These are phyloP conservation scores for Tetradesmus obliquus DNA, from an alignment of 139 green algal genomes.

Conservation along the genomic window DNA sequence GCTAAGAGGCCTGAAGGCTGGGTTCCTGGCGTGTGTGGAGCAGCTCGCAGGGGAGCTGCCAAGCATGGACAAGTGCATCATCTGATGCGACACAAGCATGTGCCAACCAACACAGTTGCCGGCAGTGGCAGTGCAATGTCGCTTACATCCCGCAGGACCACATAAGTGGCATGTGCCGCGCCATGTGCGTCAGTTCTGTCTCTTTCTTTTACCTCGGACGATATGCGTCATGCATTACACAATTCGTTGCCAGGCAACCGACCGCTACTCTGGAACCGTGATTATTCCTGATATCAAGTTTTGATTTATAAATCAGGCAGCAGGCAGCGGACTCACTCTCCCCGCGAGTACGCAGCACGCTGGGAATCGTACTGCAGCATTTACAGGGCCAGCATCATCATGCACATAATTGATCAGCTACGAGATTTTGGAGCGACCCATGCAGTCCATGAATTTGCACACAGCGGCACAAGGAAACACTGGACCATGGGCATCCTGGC, in stretches of 20 bases:
- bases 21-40: background rate
- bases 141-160: no score
- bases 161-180: background rate
- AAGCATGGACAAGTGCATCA: background rate
- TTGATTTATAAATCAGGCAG: no score
- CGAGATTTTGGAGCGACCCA: no score
- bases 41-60: background rate
- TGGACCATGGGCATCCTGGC: background rate
- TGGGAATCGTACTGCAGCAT: no score
- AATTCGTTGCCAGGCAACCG: background rate
- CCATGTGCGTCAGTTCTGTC: background rate
- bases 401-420: no score
- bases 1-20: background rate
- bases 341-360: no score
- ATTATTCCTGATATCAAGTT: no score
- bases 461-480: background rate
- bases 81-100: background rate
- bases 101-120: background rate
- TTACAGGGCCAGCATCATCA: no score
- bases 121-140: background rate
- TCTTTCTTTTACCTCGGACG: background rate
- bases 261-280: background rate
- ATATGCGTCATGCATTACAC: background rate
- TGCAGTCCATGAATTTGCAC: no score
- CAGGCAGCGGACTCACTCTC: no score